Base-by-base conservation (phyloP, 257 asterid genomes). In the Primulina huaijiensis region DNA sequence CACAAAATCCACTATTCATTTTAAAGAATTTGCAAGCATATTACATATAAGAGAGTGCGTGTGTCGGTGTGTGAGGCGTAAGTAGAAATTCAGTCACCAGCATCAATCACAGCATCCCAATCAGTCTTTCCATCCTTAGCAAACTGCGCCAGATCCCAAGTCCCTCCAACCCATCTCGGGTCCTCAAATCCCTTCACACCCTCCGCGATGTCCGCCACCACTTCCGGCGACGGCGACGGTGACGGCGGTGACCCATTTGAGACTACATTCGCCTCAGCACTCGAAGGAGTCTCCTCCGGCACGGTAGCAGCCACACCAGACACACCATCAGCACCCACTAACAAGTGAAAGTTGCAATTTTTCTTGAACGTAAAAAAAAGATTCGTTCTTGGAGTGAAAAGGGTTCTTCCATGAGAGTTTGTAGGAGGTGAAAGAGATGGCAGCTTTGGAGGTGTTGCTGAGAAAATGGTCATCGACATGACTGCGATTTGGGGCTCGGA, bases 21-120 rank as follows among this genome's bases (percentile, higher is more conserved):
- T 29, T 43, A 52, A 35, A 16, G 35, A 30, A 11, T 30, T 11
- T 43, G 12, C 6, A 14, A 43, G 53, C 5, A 14, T 11, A 43
- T 11, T 43, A 9, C 53, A 43, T 2, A 43, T 73, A 29, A 46
- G 46, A 40, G 11, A 33, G 37, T 23, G 63, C 10, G 11, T 46
- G 37, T 17, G 60, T 10, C 14, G 35, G 72, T 59, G 31, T 37
- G n/a, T 11, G 19, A 63, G n/a, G 40, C 29, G 20, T 19, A 17
- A 11, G 5, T 7, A 31, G 20, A 67, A 67, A 61, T 53, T 31
- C 61, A 66, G 64, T 70, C 21, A 90, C 96, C 99, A 69, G 99
- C 97, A 82, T 89, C 97, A 82, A 94, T 91, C 63, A 91, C 90
- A 70, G 91, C 90, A 83, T 91, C 96, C 99, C 99, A 94, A 63